Conservation (phyloP, 73 alveolate species). For the Paramecium caudatum region DNA sequence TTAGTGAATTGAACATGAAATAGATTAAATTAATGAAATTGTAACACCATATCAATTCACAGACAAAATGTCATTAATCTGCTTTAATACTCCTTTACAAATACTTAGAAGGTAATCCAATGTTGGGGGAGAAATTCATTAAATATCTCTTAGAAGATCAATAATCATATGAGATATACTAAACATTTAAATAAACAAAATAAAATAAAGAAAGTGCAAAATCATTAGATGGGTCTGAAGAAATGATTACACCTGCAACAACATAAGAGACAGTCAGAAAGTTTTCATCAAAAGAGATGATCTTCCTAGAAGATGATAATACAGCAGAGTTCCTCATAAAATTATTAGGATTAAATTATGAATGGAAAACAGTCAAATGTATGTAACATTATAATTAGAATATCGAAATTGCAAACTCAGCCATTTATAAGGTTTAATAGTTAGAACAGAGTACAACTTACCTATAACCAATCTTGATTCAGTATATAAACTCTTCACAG, state of each 20-base stretch:
- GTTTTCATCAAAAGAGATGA: slow-evolving; percentile 41
- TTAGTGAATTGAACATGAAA: slow-evolving; percentile 28
- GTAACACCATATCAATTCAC: not conserved
- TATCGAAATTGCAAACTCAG: slow-evolving; percentile 23
- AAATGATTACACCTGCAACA: not conserved
- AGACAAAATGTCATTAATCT: slow-evolving; percentile 1
- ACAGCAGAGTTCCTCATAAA: slow-evolving; percentile 3
- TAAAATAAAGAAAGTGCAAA: not conserved
- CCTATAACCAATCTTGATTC: not conserved
- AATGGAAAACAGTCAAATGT: slow-evolving; percentile 47
- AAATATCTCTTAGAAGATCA: slow-evolving; percentile 43
- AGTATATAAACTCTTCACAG: slow-evolving; percentile 23
- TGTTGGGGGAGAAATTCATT: not conserved
- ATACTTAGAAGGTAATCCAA: slow-evolving; percentile 50
- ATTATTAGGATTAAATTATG: not conserved
- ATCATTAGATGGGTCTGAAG: slow-evolving; percentile 25
- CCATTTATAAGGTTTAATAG: slow-evolving; percentile 50
- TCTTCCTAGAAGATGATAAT: not conserved
- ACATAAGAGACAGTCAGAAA: slow-evolving; percentile 18
- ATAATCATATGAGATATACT: not conserved
- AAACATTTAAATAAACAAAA: not conserved
- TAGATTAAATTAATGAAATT: slow-evolving; percentile 40
- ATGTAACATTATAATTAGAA: not conserved
- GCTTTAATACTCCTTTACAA: slow-evolving; percentile 12
- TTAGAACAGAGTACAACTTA: not conserved